Percentiles rank a stretch among this genome's conserved stretches.
phyloP scores from a whole-genome alignment of 345 rosid genomes.

The Boechera divaricarpa region DNA sequence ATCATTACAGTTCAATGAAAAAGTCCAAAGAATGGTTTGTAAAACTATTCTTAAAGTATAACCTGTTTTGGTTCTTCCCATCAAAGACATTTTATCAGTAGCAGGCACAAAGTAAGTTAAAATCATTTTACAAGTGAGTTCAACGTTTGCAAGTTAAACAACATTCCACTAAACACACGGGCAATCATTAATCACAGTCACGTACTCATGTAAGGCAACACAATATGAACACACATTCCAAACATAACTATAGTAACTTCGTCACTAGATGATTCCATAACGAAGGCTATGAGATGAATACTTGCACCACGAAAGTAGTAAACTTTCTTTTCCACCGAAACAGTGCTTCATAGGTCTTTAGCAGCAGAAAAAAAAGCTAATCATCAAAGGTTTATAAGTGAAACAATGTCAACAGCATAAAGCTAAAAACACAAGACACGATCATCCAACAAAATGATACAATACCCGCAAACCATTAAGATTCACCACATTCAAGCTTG shows the following conservation, averaged over 20 bases:
- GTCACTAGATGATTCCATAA: background rate
- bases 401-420: conserved; percentile 1
- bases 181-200: too few relatives aligned
- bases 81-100: too few relatives aligned
- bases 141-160: background rate
- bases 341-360: background rate
- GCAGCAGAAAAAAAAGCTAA: conserved; percentile 12
- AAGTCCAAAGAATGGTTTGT: too few relatives aligned
- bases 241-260: background rate
- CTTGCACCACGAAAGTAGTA: background rate
- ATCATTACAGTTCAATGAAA: too few relatives aligned
- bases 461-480: background rate
- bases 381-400: background rate
- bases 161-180: background rate
- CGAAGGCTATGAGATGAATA: background rate
- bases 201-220: too few relatives aligned
- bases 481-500: background rate
- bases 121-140: too few relatives aligned
- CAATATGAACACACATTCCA: background rate
- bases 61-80: too few relatives aligned
- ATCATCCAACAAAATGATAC: background rate
- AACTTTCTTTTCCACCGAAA: background rate
- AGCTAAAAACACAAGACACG: conserved; percentile 1
- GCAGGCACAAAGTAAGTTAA: too few relatives aligned
- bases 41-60: too few relatives aligned